phyloP scores from a whole-genome alignment of 345 rosid genomes.

The Alliaria petiolata region DNA sequence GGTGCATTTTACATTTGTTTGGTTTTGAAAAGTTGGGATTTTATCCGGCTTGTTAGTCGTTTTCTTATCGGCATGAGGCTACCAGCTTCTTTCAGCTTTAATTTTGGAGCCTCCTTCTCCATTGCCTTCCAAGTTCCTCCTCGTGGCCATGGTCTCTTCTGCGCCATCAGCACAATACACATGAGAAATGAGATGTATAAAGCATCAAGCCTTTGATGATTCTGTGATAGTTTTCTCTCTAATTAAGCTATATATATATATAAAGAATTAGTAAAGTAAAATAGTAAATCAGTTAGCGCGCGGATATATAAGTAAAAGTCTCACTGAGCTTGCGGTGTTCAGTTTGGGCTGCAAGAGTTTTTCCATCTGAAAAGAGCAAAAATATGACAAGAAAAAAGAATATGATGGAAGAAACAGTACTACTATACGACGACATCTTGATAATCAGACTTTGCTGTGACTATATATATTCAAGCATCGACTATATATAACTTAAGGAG shows the following conservation, averaged over 20 bases:
- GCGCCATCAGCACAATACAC: too few species aligned
- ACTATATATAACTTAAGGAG: too few species aligned
- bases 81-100: too few species aligned
- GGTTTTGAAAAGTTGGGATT: too few species aligned
- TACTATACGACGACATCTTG: neutral
- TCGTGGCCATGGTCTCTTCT: too few species aligned
- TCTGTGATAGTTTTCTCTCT: neutral
- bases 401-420: neutral
- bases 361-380: neutral
- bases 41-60: too few species aligned
- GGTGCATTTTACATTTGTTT: too few species aligned
- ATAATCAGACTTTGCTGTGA: neutral
- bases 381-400: neutral
- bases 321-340: slow-evolving; percentile 8
- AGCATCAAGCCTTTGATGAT: too few species aligned
- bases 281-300: neutral
- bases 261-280: neutral
- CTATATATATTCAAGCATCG: neutral
- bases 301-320: neutral
- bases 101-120: too few species aligned
- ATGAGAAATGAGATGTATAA: too few species aligned
- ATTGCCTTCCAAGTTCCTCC: too few species aligned
- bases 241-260: neutral
- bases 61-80: too few species aligned
- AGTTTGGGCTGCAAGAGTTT: neutral